These are phyloP conservation scores for Symbiodinium natans DNA, from an alignment of 73 alveolate genomes.

Conservation along the genomic window DNA sequence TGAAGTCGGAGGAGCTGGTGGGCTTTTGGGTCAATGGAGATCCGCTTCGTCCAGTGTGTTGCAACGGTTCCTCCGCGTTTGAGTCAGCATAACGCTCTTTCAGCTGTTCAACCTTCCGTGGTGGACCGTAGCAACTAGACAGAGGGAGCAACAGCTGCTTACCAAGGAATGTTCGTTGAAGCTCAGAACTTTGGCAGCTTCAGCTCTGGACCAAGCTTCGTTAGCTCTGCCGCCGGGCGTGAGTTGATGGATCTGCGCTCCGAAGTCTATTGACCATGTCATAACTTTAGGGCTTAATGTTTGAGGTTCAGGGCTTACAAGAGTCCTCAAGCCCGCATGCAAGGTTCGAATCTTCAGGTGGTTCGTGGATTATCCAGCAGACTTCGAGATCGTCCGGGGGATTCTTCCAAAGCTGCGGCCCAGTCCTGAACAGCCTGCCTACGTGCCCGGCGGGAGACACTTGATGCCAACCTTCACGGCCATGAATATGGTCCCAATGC, in stretches of 20 bases:
- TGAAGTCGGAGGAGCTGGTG: constrained; percentile 44
- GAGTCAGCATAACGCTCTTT: too few relatives aligned
- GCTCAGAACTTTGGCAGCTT: constrained; percentile 86
- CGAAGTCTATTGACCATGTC: not conserved
- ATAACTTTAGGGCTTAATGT: too few relatives aligned
- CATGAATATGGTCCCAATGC: constrained; percentile 44
- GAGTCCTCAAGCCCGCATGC: too few relatives aligned
- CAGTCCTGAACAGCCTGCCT: constrained; percentile 55
- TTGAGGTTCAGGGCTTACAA: not conserved
- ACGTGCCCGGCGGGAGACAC: constrained; percentile 50
- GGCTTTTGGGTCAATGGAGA: constrained; percentile 89
- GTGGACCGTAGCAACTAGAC: too few relatives aligned
- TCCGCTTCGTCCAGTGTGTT: constrained; percentile 43
- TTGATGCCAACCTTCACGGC: constrained; percentile 52
- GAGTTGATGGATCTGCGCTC: too few relatives aligned
- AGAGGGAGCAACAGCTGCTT: too few relatives aligned
- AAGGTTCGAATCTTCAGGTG: constrained; percentile 46
- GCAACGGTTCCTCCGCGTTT: constrained; percentile 26
- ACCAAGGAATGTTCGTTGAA: constrained; percentile 80
- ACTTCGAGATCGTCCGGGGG: constrained; percentile 50
- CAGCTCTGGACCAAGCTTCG: constrained; percentile 61
- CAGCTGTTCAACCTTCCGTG: too few relatives aligned
- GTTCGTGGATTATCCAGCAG: constrained; percentile 71
- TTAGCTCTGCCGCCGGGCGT: constrained; percentile 1
- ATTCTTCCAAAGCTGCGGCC: constrained; percentile 35